Conservation (phyloP, 1,139 yeast species). For the Zygoascus sp. region DNA sequence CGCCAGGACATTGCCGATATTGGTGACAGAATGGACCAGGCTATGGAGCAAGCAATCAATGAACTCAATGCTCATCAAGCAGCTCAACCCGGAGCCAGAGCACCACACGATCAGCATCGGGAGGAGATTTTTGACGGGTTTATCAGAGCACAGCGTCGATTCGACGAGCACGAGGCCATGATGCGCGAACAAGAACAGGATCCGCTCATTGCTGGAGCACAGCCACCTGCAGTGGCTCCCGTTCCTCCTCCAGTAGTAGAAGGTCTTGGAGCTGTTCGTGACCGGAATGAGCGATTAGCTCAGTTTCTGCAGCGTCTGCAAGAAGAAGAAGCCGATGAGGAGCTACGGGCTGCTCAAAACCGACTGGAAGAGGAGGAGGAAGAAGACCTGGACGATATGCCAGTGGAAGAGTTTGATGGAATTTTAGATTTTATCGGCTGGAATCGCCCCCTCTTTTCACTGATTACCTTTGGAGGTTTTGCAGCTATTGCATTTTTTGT, state of each 20-base stretch:
- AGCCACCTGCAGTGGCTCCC: not conserved
- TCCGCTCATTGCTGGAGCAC: too few relatives aligned
- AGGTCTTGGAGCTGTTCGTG: not conserved
- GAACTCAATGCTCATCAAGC: too few relatives aligned
- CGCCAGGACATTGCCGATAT: not conserved
- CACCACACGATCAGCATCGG: not conserved
- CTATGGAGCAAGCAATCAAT: too few relatives aligned
- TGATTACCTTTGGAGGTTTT: slow-evolving; percentile 21
- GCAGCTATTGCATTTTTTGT: slow-evolving; percentile 23
- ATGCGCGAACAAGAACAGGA: not conserved
- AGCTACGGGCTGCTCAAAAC: slow-evolving; percentile 5
- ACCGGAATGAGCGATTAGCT: not conserved
- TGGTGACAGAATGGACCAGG: not conserved
- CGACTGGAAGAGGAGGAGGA: slow-evolving; percentile 16
- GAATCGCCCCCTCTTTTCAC: slow-evolving; percentile 30
- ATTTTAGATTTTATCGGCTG: slow-evolving; percentile 31
- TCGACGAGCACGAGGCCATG: not conserved
- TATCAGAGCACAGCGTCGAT: not conserved
- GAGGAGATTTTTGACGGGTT: not conserved
- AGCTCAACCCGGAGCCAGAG: not conserved
- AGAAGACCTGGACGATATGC: slow-evolving; percentile 17
- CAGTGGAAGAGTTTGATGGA: slow-evolving; percentile 30
- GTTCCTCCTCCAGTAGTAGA: not conserved
- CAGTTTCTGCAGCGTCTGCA: not conserved
- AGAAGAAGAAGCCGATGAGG: slow-evolving; percentile 9